Evolutionary conservation across 2,329 filamentous ascomycete species (phyloP), one percentile per base, ranked within the genome.

Genomic region (Aspergillus sp.): DNA sequence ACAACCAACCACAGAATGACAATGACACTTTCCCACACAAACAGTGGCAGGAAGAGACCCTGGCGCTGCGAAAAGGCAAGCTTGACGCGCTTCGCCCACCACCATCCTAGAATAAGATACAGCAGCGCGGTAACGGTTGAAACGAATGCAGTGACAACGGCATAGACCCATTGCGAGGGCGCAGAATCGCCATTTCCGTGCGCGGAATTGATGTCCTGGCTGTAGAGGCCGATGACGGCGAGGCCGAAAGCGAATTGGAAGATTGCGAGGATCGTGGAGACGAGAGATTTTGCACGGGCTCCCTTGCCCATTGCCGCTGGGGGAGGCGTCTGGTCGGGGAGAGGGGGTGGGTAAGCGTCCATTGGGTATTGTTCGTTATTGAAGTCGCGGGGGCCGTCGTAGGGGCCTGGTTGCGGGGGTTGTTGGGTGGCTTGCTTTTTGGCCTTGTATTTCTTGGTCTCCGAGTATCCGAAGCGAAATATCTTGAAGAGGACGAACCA

Each of bases 1-100:
- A 95, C 81, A 2, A 87, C 84, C 59, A 91, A 85, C 88, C 90
- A 96, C 31, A 96, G 82, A 62, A 95, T 79, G 66, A 89, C 90
- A 17, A 96, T 75, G 14, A 93, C 70, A 39, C 81, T 76, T 73
- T 92, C 89, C 87, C 90, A 91, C 51, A 80, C 76, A 69, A 90
- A 89, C 53, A 85, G 62, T 14, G 72, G 71, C 3, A 77, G 51
- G 35, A 67, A 64, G 49, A 68, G 17, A 14, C 54, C 17, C 6
- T 27, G 48, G 12, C 69, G 59, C 40, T 62, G 49, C 33, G 76
- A 73, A 21, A 78, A 59, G 6, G 72, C 73, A 46, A 75, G 50
- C 8, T 41, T 57, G 1, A 56, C 33, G 0, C 48, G n/a, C 15
- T 64, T 69, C 39, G 50, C 52, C 51, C 58, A 70, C 60, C 43